Percentiles rank a stretch among this genome's conserved stretches.
These are phyloP conservation scores for Fraxinus quadrangulata DNA, from an alignment of 257 asterid genomes.

Conservation along the genomic window DNA sequence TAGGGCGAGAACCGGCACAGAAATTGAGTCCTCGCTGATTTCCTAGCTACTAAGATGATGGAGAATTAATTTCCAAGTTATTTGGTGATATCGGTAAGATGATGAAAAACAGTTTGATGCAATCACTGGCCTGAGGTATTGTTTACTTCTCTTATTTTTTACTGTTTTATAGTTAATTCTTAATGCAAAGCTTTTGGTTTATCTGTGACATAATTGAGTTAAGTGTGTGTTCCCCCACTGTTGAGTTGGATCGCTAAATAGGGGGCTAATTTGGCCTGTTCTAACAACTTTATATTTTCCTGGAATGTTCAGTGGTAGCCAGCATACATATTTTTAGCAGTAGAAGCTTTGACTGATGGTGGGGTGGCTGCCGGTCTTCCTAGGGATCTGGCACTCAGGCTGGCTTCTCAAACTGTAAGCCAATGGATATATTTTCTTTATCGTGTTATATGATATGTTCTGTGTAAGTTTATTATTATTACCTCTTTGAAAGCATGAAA, in stretches of 20 bases:
- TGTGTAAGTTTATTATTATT: not conserved
- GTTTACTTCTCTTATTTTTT: conserved; percentile 10
- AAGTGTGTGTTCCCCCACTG: not conserved
- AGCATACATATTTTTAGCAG: conserved; percentile 80
- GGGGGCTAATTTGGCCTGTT: not conserved
- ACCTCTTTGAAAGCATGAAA: too few relatives aligned
- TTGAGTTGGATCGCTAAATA: not conserved
- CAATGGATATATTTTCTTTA: not conserved
- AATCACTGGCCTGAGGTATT: conserved; percentile 81
- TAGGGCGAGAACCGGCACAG: too few relatives aligned
- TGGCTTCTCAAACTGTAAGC: conserved; percentile 95
- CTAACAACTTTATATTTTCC: conserved; percentile 14
- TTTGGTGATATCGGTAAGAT: conserved; percentile 91
- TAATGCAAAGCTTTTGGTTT: not conserved
- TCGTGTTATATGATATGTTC: not conserved
- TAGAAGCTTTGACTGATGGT: conserved; percentile 97
- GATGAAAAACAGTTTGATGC: conserved; percentile 90
- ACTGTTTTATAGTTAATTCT: not conserved
- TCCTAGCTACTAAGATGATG: conserved; percentile 70
- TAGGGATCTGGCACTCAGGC: conserved; percentile 79
- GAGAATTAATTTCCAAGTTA: conserved; percentile 57
- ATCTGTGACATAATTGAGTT: not conserved
- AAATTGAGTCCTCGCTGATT: too few relatives aligned
- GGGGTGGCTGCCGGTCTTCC: conserved; percentile 98
- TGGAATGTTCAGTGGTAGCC: conserved; percentile 74